phyloP scores from a whole-genome alignment of 2,329 filamentous ascomycete genomes.

The Colletotrichum tabaci region DNA sequence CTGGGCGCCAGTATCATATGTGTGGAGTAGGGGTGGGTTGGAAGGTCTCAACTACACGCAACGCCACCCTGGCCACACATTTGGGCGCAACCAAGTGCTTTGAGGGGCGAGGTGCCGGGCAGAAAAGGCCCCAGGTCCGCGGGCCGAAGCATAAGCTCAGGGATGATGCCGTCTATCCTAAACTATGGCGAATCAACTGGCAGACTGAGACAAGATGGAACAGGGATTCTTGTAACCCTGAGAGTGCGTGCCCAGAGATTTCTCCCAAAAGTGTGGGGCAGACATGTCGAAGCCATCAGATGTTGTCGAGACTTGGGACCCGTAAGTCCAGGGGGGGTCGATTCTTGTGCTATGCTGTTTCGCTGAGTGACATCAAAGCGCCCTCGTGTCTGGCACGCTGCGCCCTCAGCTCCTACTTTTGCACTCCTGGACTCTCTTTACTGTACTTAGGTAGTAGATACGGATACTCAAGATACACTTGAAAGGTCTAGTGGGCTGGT shows the following conservation, averaged over 20 bases:
- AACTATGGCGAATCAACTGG: slow-evolving; percentile 41
- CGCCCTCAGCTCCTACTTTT: slow-evolving; percentile 29
- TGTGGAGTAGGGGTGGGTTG: slow-evolving; percentile 35
- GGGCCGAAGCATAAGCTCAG: slow-evolving; percentile 8
- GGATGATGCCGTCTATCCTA: slow-evolving; percentile 34
- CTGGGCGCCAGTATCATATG: slow-evolving; percentile 38
- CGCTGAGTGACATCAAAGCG: slow-evolving; percentile 39
- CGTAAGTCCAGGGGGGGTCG: slow-evolving; percentile 15
- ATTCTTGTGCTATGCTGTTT: slow-evolving; percentile 28
- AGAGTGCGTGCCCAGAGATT: not conserved
- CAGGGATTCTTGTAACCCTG: slow-evolving; percentile 33
- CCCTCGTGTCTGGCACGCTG: not conserved
- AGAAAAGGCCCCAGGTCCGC: not conserved
- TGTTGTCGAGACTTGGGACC: slow-evolving; percentile 1
- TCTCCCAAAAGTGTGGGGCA: slow-evolving; percentile 7
- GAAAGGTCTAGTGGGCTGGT: not conserved
- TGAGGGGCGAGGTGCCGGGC: slow-evolving; percentile 1
- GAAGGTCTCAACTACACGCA: slow-evolving; percentile 32
- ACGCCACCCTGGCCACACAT: slow-evolving; percentile 32
- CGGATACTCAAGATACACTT: not conserved
- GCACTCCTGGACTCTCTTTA: slow-evolving; percentile 17
- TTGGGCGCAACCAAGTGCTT: not conserved
- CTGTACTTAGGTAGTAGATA: not conserved
- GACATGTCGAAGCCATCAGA: not conserved
- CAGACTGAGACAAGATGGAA: slow-evolving; percentile 33